phyloP scores from a whole-genome alignment of 768 basidiomycete species.

The Tubosaeta sp. region DNA sequence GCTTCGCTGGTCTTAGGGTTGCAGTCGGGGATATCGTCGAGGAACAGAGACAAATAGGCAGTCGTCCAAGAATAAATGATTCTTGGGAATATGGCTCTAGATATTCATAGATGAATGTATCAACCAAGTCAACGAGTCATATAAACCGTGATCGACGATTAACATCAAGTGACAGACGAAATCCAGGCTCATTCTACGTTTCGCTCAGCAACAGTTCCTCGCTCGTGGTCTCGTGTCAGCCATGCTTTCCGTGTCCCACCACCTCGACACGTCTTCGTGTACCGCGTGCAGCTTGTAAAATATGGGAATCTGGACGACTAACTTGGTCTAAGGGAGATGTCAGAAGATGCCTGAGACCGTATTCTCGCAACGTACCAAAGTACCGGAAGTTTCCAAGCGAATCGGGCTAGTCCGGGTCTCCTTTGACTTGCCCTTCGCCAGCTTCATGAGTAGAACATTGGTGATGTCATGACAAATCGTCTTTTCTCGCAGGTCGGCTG shows the following conservation, averaged over 20 bases:
- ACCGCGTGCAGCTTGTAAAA: not conserved
- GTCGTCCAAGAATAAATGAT: slow-evolving; percentile 23
- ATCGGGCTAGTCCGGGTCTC: slow-evolving; percentile 19
- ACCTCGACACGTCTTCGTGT: not conserved
- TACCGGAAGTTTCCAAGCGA: slow-evolving; percentile 17
- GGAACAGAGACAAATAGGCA: slow-evolving; percentile 31
- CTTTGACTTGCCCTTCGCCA: slow-evolving; percentile 8
- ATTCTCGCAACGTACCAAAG: slow-evolving; percentile 6
- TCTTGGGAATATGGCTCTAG: not conserved
- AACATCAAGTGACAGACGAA: not conserved
- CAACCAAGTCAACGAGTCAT: too few relatives aligned
- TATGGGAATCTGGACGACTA: not conserved
- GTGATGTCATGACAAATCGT: slow-evolving; percentile 11
- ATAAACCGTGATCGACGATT: not conserved
- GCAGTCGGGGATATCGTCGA: slow-evolving; percentile 56
- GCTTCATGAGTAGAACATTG: slow-evolving; percentile 11
- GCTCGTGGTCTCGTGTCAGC: not conserved
- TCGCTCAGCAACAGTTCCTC: not conserved
- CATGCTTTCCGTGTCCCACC: not conserved
- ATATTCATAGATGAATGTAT: too few relatives aligned
- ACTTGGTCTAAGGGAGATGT: slow-evolving; percentile 6
- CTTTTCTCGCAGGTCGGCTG: slow-evolving; percentile 12
- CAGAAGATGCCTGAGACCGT: not conserved
- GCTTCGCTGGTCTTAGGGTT: slow-evolving; percentile 76
- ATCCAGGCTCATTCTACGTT: not conserved